Percentiles rank a stretch among this genome's conserved stretches.
These are phyloP conservation scores for Mycena rosella DNA, from an alignment of 768 basidiomycete species.

Conservation along the genomic window DNA sequence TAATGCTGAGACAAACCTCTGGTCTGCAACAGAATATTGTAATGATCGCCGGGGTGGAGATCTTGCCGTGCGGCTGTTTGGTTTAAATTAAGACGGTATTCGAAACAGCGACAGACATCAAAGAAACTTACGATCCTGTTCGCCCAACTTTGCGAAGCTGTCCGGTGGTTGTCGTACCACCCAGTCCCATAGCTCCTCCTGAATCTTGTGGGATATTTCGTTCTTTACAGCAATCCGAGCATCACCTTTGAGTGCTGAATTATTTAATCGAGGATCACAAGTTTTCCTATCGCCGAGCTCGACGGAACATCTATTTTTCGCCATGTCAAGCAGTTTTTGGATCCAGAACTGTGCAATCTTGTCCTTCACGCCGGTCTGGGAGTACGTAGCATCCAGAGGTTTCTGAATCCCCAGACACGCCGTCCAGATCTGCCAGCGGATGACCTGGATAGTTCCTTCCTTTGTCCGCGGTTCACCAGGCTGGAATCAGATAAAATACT, in stretches of 20 bases:
- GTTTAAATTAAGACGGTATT: background rate
- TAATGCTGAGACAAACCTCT: background rate
- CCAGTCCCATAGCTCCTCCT: conserved; percentile 11
- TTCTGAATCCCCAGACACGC: conserved; percentile 36
- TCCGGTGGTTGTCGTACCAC: conserved; percentile 10
- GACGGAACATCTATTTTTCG: background rate
- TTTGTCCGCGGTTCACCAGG: background rate
- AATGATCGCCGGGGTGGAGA: conserved; percentile 1
- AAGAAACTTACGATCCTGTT: background rate
- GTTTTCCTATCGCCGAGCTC: background rate
- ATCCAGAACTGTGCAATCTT: conserved; percentile 47
- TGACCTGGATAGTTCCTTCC: background rate
- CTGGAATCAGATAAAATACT: too few species aligned
- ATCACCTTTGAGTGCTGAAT: background rate
- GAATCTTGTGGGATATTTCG: background rate
- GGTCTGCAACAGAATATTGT: background rate
- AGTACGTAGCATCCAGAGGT: conserved; percentile 24
- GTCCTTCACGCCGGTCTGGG: conserved; percentile 47
- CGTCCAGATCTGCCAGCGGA: background rate
- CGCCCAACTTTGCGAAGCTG: background rate
- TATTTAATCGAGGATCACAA: conserved; percentile 3
- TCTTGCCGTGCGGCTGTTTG: background rate
- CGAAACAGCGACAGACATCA: background rate
- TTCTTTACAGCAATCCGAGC: background rate
- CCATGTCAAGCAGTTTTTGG: conserved; percentile 1